Percentiles rank a stretch among this genome's conserved stretches.
These are phyloP conservation scores for Euphorbia celastroides DNA, from an alignment of 441 rosid genomes.

Conservation along the genomic window DNA sequence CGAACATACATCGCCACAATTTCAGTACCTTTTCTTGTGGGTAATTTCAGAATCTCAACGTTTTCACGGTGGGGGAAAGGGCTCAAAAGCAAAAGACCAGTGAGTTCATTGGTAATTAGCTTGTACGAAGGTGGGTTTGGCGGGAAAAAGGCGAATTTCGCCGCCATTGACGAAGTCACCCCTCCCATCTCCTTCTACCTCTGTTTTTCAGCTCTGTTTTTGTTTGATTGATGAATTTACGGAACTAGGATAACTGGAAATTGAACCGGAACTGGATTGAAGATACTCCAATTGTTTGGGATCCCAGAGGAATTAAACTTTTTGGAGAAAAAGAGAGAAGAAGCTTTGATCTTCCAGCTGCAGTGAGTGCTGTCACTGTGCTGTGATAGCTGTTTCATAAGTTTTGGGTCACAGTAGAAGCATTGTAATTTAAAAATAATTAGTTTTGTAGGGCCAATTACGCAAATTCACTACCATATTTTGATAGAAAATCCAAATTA, in stretches of 20 bases:
- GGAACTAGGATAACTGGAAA: background rate
- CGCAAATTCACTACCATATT: conserved; percentile 11
- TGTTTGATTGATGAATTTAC: background rate
- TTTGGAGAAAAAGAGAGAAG: background rate
- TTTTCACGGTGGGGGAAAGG: conserved; percentile 92
- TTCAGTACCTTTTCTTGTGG: conserved; percentile 76
- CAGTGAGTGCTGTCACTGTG: too few species aligned
- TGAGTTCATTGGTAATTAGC: conserved; percentile 55
- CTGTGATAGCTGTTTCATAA: background rate
- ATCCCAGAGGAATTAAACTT: conserved; percentile 11
- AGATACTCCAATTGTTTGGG: conserved; percentile 8
- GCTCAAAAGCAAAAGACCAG: conserved; percentile 68
- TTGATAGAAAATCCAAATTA: conserved; percentile 8
- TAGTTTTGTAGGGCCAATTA: background rate
- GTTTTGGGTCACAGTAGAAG: background rate
- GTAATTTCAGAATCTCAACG: conserved; percentile 72
- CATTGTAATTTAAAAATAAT: background rate
- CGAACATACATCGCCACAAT: conserved; percentile 77
- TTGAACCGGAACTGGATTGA: background rate
- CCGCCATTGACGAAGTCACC: conserved; percentile 94
- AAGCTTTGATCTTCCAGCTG: too few species aligned
- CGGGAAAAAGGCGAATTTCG: conserved; percentile 94
- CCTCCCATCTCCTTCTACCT: conserved; percentile 61
- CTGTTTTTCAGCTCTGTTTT: conserved; percentile 10
- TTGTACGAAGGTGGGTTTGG: conserved; percentile 93